Evolutionary conservation across 805 yeast genomes (phyloP).

Genomic region (Metschnikowia hibisci): DNA sequence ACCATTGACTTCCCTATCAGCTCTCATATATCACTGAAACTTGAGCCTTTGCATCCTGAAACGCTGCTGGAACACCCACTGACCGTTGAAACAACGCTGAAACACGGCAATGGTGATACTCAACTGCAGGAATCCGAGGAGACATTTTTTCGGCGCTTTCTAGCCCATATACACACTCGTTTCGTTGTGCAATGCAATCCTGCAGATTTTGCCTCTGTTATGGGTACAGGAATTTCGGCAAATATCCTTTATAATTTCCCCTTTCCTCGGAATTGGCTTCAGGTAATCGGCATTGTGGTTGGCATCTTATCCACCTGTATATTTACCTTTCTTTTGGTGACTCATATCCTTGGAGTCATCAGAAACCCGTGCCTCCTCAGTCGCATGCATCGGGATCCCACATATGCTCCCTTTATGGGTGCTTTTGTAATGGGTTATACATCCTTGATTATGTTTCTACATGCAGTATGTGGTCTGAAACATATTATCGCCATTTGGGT

Average conservation of each 20-base stretch:
- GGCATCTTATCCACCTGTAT: conserved; percentile 56
- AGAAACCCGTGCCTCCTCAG: conserved; percentile 24
- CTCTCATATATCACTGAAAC: too few relatives aligned
- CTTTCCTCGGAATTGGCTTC: conserved; percentile 56
- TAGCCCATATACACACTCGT: conserved; percentile 5
- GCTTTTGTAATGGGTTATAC: conserved; percentile 77
- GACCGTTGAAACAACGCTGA: too few relatives aligned
- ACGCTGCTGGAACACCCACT: background rate
- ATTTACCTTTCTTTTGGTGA: conserved; percentile 39
- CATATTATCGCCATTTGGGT: conserved; percentile 51
- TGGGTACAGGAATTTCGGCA: conserved; percentile 82
- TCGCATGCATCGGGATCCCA: conserved; percentile 31
- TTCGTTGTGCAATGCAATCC: conserved; percentile 37
- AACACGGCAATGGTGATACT: background rate
- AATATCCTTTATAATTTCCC: conserved; percentile 63
- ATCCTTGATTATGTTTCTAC: conserved; percentile 59
- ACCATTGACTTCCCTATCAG: background rate
- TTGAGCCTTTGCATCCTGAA: background rate
- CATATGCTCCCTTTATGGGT: conserved; percentile 64
- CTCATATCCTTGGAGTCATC: conserved; percentile 40
- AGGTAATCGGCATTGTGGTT: conserved; percentile 53
- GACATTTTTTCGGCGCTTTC: background rate
- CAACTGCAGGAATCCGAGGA: background rate
- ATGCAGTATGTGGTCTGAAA: conserved; percentile 38
- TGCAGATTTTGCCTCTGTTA: conserved; percentile 65